Conservation (phyloP, 176 grass and related monocot genomes). For the Poa pratensis region DNA sequence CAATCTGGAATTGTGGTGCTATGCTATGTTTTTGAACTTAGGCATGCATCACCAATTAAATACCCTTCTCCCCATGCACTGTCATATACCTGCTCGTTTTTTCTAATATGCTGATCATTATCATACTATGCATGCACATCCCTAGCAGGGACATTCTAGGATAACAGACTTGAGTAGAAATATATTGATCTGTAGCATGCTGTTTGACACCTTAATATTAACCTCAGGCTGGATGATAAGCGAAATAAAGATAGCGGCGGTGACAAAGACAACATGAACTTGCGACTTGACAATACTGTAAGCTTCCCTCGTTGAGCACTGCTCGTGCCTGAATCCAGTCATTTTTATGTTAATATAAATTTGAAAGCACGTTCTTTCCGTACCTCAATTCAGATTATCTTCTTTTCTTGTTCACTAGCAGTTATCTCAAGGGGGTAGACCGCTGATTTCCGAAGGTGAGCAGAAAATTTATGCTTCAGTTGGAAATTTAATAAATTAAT, state of each 20-base stretch:
- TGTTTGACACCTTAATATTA: slow-evolving; percentile 8
- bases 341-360: slow-evolving; percentile 5
- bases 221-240: slow-evolving; percentile 56
- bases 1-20: background rate
- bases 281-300: slow-evolving; percentile 44
- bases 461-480: slow-evolving; percentile 23
- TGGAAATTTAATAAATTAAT: slow-evolving; percentile 15
- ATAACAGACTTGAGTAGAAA: background rate
- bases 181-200: slow-evolving; percentile 23
- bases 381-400: background rate
- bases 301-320: slow-evolving; percentile 5
- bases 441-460: slow-evolving; percentile 58
- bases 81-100: slow-evolving; percentile 8
- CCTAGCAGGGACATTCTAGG: slow-evolving; percentile 8
- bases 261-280: slow-evolving; percentile 36
- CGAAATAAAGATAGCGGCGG: slow-evolving; percentile 41
- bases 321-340: background rate
- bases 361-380: background rate
- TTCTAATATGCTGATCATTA: slow-evolving; percentile 5
- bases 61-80: background rate
- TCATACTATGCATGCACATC: background rate
- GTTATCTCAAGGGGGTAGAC: slow-evolving; percentile 35
- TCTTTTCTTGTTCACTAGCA: slow-evolving; percentile 20
- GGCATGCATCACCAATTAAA: slow-evolving; percentile 6
- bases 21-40: background rate